Conservation (phyloP, 2,329 filamentous ascomycete species). For the Didymella pinodella region DNA sequence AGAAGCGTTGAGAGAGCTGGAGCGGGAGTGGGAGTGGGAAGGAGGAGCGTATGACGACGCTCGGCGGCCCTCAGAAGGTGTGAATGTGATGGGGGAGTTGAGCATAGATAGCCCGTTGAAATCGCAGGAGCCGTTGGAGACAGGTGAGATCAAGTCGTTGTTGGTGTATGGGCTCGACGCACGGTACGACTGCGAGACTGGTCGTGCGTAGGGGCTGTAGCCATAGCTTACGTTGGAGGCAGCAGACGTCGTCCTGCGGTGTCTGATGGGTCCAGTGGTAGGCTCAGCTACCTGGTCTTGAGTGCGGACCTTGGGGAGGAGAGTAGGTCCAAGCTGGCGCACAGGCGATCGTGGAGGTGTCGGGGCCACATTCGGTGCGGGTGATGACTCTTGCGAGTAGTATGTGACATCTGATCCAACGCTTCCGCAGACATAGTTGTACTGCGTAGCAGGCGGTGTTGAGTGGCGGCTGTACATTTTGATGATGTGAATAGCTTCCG, state of each 20-base stretch:
- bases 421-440: constrained; percentile 51
- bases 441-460: constrained; percentile 54
- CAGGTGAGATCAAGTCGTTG: constrained; percentile 55
- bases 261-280: constrained; percentile 63
- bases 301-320: constrained; percentile 84
- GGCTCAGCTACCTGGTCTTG: constrained; percentile 81
- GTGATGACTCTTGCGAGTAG: constrained; percentile 72
- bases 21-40: constrained; percentile 55
- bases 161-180: constrained; percentile 57
- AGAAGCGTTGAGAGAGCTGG: constrained; percentile 66
- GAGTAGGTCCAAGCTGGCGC: constrained; percentile 77
- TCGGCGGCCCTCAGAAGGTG: constrained; percentile 43
- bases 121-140: constrained; percentile 54
- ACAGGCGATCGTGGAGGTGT: constrained; percentile 77
- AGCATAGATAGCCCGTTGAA: constrained; percentile 56
- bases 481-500: constrained; percentile 45
- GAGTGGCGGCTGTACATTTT: constrained; percentile 56
- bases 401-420: constrained; percentile 63
- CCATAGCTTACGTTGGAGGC: constrained; percentile 49
- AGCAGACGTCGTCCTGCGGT: constrained; percentile 63
- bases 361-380: constrained; percentile 71
- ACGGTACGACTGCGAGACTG: constrained; percentile 56
- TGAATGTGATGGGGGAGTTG: constrained; percentile 69
- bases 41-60: constrained; percentile 46
- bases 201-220: constrained; percentile 61